Evolutionary conservation across 257 asterid genomes (phyloP), one percentile per base, ranked within the genome.

Genomic region (Nicotiana undulata): DNA sequence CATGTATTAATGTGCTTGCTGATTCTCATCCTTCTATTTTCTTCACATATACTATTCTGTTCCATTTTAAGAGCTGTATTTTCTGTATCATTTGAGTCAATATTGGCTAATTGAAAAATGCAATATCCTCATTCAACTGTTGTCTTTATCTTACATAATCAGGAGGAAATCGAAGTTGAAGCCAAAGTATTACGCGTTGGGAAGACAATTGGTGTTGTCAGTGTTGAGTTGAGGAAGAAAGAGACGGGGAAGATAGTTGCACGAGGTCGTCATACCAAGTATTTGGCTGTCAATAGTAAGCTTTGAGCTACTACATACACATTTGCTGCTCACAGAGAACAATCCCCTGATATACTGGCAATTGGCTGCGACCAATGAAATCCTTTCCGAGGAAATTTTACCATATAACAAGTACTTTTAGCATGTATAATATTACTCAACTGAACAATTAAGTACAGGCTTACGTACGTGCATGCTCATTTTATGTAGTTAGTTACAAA

Each of bases 101-200:
- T 11, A 40, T 40, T n/a, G n/a, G 44, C 76, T 68, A 68, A 67
- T 68, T 68, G 5, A 68, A 68, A 46, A 40, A 40, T 68, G 56
- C 56, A 68, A 40, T 20, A n/a, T 37, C 31, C 31, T 67, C 76
- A n/a, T 34, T 9, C 31, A 37, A 67, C 46, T 52, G 44, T 67
- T 34, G 29, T 10, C 53, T n/a, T n/a, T 68, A 20, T 67, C 18
- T 34, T 67, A 20, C 6, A 40, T 68, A 12, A 68, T 78, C 92
- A 92, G 94, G 97, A 92, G 78, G 94, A 89, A 64, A 86, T 89
- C 51, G 91, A 92, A 91, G 87, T 90, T 65, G 94, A 92, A 63
- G 82, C 88, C 63, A 92, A 82, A 84, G 97, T 88, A 67, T 77
- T 92, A 61, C 86, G 88, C 10, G 88, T 87, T 34, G 97, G 97